phyloP scores from a whole-genome alignment of 371 early-diverging fungal species.

The Mortierella sp. region DNA sequence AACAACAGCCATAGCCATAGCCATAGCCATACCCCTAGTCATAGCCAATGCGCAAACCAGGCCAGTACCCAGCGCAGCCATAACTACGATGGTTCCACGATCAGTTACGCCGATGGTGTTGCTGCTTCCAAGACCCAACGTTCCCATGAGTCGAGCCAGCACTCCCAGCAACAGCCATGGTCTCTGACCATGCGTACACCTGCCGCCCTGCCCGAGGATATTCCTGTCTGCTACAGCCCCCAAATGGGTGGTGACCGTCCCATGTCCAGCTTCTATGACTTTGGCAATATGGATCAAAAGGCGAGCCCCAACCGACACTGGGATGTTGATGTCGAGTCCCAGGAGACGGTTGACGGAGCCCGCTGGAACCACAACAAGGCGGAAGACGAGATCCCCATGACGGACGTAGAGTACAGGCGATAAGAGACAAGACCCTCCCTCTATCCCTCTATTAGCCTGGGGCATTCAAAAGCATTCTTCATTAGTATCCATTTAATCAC shows the following conservation, averaged over 20 bases:
- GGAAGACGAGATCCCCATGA: slow-evolving; percentile 49
- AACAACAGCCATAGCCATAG: slow-evolving; percentile 11
- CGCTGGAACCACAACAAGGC: slow-evolving; percentile 22
- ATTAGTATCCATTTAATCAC: neutral
- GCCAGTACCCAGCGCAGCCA: slow-evolving; percentile 3
- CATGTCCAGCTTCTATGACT: slow-evolving; percentile 26
- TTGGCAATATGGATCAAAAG: slow-evolving; percentile 21
- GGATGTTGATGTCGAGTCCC: slow-evolving; percentile 31
- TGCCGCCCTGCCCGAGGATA: slow-evolving; percentile 10
- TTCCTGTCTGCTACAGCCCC: slow-evolving; percentile 28
- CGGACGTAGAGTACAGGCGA: no score
- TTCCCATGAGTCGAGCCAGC: neutral
- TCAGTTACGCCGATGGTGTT: slow-evolving; percentile 42
- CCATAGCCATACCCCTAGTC: no score
- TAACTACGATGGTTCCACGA: neutral
- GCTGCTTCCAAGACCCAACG: slow-evolving; percentile 13
- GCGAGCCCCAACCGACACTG: slow-evolving; percentile 18
- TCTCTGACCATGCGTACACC: slow-evolving; percentile 41
- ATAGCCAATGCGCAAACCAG: no score
- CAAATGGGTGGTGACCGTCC: slow-evolving; percentile 5
- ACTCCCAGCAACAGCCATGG: slow-evolving; percentile 38
- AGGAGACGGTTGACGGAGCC: slow-evolving; percentile 26
- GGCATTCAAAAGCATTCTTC: neutral
- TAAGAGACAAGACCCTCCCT: no score
- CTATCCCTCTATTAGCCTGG: no score